phyloP scores from a whole-genome alignment of 2,329 filamentous ascomycete species.

The Colletotrichum shisoi region DNA sequence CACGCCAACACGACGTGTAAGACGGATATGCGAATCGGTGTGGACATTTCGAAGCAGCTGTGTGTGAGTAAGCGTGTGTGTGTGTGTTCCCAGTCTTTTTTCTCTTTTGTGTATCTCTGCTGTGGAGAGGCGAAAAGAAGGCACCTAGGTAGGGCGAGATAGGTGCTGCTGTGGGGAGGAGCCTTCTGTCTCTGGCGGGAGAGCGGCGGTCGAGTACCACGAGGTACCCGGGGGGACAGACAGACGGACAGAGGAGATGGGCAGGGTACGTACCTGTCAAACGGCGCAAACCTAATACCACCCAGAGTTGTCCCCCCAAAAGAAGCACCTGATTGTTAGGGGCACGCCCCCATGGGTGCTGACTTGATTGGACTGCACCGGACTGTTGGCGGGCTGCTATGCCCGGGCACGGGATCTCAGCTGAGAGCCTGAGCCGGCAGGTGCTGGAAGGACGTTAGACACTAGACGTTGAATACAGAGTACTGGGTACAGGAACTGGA shows the following conservation, averaged over 20 bases:
- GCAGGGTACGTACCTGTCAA: not conserved
- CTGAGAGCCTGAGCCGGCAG: not conserved
- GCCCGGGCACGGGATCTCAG: not conserved
- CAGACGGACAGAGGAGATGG: too few relatives aligned
- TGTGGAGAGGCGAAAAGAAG: not conserved
- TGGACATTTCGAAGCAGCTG: too few relatives aligned
- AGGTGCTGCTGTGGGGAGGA: not conserved
- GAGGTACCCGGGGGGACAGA: not conserved
- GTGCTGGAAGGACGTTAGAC: too few relatives aligned
- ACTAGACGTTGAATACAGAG: too few relatives aligned
- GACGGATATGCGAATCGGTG: too few relatives aligned
- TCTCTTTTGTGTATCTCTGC: slow-evolving; percentile 13
- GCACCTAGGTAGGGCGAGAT: not conserved
- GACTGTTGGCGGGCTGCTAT: not conserved
- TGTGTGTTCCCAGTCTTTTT: too few relatives aligned
- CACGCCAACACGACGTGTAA: too few relatives aligned
- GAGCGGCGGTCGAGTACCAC: slow-evolving; percentile 5
- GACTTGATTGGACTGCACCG: not conserved
- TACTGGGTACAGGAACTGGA: not conserved
- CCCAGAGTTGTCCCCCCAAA: not conserved
- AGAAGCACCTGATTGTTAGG: not conserved
- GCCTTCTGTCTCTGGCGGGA: not conserved
- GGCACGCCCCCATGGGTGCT: not conserved
- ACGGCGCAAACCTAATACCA: slow-evolving; percentile 1
- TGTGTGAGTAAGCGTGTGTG: too few relatives aligned